Conservation (phyloP, 2,329 filamentous ascomycete genomes). For the Fusarium tricinctum region DNA sequence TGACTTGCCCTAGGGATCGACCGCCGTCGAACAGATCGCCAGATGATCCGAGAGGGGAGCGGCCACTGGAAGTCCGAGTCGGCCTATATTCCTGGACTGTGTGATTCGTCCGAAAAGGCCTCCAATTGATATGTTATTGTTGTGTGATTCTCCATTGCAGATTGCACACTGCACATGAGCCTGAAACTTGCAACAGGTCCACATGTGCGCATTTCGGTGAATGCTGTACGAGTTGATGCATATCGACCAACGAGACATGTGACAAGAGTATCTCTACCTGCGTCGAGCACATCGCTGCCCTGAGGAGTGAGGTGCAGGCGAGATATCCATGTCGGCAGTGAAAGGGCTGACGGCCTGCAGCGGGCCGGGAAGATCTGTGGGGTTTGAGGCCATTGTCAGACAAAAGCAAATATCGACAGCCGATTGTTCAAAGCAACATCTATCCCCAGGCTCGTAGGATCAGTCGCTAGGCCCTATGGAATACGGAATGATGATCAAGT, state of each 20-base stretch:
- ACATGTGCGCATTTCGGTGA: constrained; percentile 23
- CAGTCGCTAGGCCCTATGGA: not conserved
- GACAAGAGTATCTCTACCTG: constrained; percentile 2
- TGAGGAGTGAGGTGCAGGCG: constrained; percentile 23
- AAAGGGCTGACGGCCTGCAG: constrained; percentile 39
- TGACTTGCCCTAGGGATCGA: constrained; percentile 22
- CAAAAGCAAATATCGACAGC: constrained; percentile 15
- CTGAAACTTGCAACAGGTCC: constrained; percentile 25
- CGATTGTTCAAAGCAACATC: not conserved
- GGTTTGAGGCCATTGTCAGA: constrained; percentile 32
- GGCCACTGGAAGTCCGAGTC: not conserved
- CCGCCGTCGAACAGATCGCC: constrained; percentile 16
- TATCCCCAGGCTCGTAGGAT: not conserved
- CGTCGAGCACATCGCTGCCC: not conserved
- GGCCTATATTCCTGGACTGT: constrained; percentile 2
- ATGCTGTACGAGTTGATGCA: constrained; percentile 6
- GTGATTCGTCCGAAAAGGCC: constrained; percentile 21
- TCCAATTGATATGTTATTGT: constrained; percentile 7
- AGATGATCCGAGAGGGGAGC: constrained; percentile 8
- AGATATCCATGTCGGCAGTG: constrained; percentile 36
- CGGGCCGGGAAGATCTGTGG: constrained; percentile 37
- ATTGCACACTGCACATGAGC: not conserved
- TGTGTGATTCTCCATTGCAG: not conserved
- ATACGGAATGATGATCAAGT: not conserved
- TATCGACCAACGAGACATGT: not conserved